Evolutionary conservation across 352 stramenopile genomes (phyloP), one percentile per base, ranked within the genome.

Genomic region (Phytophthora tentaculata): DNA sequence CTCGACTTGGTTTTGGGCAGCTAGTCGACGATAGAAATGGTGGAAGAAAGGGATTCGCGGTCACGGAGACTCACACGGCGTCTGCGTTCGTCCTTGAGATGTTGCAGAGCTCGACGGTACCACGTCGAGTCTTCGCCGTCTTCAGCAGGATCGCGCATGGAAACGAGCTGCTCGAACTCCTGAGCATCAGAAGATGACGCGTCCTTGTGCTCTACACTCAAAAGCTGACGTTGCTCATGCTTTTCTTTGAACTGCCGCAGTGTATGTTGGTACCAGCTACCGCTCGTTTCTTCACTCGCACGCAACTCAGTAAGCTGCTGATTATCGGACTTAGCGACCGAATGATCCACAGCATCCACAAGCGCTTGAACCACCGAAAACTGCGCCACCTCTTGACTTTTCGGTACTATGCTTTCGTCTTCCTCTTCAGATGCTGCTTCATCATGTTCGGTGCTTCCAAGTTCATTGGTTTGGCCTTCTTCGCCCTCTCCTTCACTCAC

Each of bases 201-300:
- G 52, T 58, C n/a, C 41, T 45, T 43, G 19, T 26, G 47, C 45
- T 41, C 49, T 55, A 32, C 28, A 32, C 28, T 32, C 5, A 0
- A 9, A 5, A 60, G 47, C 29, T 50, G 57, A 14, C 53, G 73
- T 52, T 72, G 67, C 55, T 86, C 44, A 8, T 77, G 82, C 26
- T 82, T 68, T 41, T 71, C 59, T 28, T 75, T 71, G 1, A 91
- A 67, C n/a, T 60, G 64, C 8, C 62, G 73, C 14, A 92, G 61
- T 17, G 81, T 73, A 4, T 66, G 54, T 22, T 64, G 66, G 47
- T 82, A 73, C 73, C 74, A 87, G 23, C 41, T 70, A 22, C 49
- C 56, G 16, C 26, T 52, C 19, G 75, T 59, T 52, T 74, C 67
- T 9, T 55, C 50, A 39, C 57, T 54, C 19, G 59, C 29, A 16